Conservation (phyloP, 495 filamentous ascomycete species). For the Evernia prunastri region DNA sequence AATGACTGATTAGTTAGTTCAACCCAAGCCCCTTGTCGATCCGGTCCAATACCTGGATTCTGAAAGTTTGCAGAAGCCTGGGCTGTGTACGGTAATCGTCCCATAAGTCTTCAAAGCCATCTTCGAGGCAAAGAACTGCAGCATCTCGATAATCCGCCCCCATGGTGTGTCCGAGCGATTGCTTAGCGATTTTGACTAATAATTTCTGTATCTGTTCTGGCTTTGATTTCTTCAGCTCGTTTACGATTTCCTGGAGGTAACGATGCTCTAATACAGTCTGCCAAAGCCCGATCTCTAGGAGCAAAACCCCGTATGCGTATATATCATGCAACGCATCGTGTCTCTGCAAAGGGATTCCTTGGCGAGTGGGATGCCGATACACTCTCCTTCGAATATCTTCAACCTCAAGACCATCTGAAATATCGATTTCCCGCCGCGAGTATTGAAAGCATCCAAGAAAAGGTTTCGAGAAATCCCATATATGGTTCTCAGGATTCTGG, state of each 20-base stretch:
- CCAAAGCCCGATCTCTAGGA: slow-evolving; percentile 12
- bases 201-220: not conserved
- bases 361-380: slow-evolving; percentile 1
- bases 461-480: not conserved
- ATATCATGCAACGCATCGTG: not conserved
- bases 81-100: not conserved
- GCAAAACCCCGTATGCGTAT: slow-evolving; percentile 2
- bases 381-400: not conserved
- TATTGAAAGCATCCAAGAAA: not conserved
- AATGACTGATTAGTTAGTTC: not conserved
- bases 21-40: not conserved
- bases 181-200: not conserved
- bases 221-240: not conserved
- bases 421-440: not conserved
- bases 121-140: not conserved
- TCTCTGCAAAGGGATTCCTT: not conserved
- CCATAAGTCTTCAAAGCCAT: not conserved
- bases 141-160: not conserved
- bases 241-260: not conserved
- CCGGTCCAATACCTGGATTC: not conserved
- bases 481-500: not conserved
- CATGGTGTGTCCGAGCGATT: not conserved
- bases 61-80: not conserved
- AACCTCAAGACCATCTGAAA: not conserved
- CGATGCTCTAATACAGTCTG: not conserved